Base-by-base conservation (phyloP, 106 monocot species). In the Agapanthus africanus region DNA sequence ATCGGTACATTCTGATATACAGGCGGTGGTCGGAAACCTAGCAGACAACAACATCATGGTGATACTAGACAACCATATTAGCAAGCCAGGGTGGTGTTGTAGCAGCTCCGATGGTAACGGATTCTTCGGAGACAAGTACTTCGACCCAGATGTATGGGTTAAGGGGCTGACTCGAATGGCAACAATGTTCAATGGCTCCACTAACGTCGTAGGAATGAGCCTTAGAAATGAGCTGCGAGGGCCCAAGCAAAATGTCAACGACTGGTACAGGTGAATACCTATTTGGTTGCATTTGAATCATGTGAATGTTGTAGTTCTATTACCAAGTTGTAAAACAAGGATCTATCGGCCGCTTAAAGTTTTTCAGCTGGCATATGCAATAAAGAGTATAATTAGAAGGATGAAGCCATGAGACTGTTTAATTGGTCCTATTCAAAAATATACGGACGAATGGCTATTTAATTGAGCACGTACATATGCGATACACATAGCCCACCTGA, bases 81-180 rank as follows among this genome's bases (percentile, higher is more conserved):
- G 81, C 81, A 91, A 87, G 74, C 86, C 90, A 23, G 83, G 81
- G 16, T 91, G 90, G 86, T 91, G 90, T 46, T 91, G 90, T 79
- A 81, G 83, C 74, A 68, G 25, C 31, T 28, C 32, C 32, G 90
- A 91, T 30, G 90, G 84, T 37, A 86, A 73, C 59, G 86, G 86
- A 22, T 91, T 91, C 83, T 91, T 91, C 28, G 86, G 86, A 18
- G 86, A 91, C 79, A 31, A 65, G 56, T 86, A 81, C 47, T 86
- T 91, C 19, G 74, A 84, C 16, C 83, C 83, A 0, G 65, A 86
- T 33, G 40, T 73, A 1, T 91, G 90, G 90, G 56, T 79, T 14
- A 22, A 71, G 26, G 90, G 86, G 9, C 72, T 81, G 15, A 79
- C 75, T n/a, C 79, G 33, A 35, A 87, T 91, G 83, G 90, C 86